A percentile compares a stretch with the other conserved stretches of the same genome.
Conservation (phyloP, 345 rosid species). For the Hibiscus mutabilis region DNA sequence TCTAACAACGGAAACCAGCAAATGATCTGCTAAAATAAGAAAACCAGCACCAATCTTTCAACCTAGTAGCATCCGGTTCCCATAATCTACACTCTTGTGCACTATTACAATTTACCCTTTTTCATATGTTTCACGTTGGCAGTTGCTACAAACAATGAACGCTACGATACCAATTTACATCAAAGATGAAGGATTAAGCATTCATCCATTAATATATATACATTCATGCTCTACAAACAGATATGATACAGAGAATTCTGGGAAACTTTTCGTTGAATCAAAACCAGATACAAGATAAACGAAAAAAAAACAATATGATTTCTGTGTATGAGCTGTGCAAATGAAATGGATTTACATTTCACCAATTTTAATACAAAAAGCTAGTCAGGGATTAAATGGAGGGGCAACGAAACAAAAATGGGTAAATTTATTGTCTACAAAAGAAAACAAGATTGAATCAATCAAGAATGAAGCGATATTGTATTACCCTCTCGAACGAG, state of each 20-base stretch:
- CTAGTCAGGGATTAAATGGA: background rate
- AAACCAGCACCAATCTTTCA: no score
- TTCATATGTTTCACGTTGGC: no score
- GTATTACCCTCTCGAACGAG: constrained; percentile 1
- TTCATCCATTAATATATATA: background rate
- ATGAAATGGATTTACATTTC: constrained; percentile 3
- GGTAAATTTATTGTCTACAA: background rate
- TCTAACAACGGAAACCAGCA: no score
- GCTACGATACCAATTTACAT: no score
- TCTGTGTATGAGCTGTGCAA: background rate
- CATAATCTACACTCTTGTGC: no score
- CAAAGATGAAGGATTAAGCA: background rate
- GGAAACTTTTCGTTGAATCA: no score
- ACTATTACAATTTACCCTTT: no score
- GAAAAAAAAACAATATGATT: background rate
- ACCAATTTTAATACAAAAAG: background rate
- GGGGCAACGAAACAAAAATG: background rate
- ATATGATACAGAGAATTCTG: background rate
- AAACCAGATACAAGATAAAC: background rate
- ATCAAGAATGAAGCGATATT: background rate
- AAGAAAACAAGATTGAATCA: background rate
- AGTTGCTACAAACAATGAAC: no score
- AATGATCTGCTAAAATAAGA: no score
- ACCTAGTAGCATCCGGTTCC: no score
- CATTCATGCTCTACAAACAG: background rate